Conservation (phyloP, 2,329 filamentous ascomycete genomes). For the Sclerotinia spermophila region DNA sequence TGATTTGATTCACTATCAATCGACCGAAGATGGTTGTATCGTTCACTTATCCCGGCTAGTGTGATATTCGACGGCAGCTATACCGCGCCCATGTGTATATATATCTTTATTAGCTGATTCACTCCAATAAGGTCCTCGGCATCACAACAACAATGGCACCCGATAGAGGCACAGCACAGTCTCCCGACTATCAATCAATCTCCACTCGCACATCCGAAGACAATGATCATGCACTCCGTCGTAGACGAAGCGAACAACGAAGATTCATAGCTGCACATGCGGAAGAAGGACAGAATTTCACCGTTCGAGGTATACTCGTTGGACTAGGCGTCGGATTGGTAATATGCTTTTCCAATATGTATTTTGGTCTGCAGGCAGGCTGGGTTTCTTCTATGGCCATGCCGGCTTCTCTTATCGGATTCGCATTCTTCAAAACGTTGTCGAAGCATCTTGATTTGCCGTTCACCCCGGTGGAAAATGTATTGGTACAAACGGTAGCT, state of each 20-base stretch:
- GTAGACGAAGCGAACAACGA: conserved; percentile 32
- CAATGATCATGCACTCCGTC: conserved; percentile 20
- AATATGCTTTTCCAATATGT: conserved; percentile 96
- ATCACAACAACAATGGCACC: conserved; percentile 26
- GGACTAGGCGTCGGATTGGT: conserved; percentile 82
- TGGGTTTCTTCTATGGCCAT: conserved; percentile 91
- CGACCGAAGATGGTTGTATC: not conserved
- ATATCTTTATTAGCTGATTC: not conserved
- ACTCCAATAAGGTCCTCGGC: not conserved
- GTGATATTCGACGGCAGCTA: not conserved
- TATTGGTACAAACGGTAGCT: conserved; percentile 92
- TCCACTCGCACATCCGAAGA: conserved; percentile 22
- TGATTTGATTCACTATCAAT: not conserved
- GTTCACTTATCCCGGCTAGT: not conserved
- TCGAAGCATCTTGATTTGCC: conserved; percentile 70
- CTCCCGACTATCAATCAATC: conserved; percentile 29
- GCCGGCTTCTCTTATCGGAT: conserved; percentile 91
- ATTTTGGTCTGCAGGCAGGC: conserved; percentile 89
- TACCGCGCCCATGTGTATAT: conserved; percentile 1
- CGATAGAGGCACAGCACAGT: conserved; percentile 26
- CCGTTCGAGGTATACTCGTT: conserved; percentile 71
- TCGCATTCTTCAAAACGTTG: conserved; percentile 84
- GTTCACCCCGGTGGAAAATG: conserved; percentile 94
- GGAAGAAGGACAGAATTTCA: conserved; percentile 65
- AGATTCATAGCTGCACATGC: conserved; percentile 34